Base-by-base conservation (phyloP, 352 stramenopile genomes). In the Globisporangium cystogenes region DNA sequence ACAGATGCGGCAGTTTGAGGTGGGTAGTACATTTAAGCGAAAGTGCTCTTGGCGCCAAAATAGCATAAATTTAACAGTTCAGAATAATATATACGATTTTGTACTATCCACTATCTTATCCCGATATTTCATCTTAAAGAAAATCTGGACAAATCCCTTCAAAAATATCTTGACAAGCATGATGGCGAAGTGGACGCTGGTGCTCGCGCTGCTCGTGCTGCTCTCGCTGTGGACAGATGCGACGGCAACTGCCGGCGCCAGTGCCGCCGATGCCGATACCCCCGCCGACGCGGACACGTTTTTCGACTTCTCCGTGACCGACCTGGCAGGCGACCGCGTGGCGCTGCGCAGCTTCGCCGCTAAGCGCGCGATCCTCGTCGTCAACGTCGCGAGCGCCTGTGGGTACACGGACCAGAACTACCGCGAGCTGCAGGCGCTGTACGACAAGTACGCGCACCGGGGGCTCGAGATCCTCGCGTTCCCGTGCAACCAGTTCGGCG, bases 401-500 rank as follows among this genome's bases (percentile, higher is more conserved):
- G 82, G 82, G 10, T 91, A 89, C 70, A 90, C 82, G 26, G 76
- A 93, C 65, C 67, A 76, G 58, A 93, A 93, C 62, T 93, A 92
- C 59, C 67, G 64, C 40, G 82, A 88, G 62, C 63, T 92, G 26
- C 74, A 86, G 77, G 74, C 64, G 48, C 53, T 91, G 41, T 90
- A 91, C 41, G 75, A 86, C 8, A 87, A 86, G 59, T 88, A 93
- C 57, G 70, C 86, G 44, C 48, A 68, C 26, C 50, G 72, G 41
- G 83, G 83, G 1, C 74, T 98, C 39, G 81, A 82, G 64, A 91
- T 98, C 60, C 65, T 98, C 35, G 90, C 75, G 20, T 98, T 98
- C 72, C 95, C 95, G 7, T 98, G 95, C 82, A 98, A 98, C 71
- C 95, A 98, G 65, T 98, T 98, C 68, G 93, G 90, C 18, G 53